Evolutionary conservation across 1,284 basidiomycete species (phyloP), one percentile per base, ranked within the genome.

Genomic region (Apiotrichum domesticum): DNA sequence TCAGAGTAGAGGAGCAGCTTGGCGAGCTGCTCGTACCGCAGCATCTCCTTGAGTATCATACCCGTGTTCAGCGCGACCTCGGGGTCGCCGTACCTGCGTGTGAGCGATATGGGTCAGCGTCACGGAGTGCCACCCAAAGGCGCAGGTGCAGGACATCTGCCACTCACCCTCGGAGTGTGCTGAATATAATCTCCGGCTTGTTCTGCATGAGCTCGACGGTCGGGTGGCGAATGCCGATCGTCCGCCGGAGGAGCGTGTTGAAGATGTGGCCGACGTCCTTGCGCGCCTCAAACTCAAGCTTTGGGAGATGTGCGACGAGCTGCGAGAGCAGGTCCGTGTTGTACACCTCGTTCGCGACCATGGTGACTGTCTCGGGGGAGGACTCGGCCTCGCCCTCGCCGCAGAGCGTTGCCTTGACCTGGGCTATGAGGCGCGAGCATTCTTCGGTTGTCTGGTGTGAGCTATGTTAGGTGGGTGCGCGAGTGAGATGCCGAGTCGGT

Each of bases 181-280:
- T 84, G 70, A 96, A 96, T 58, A 99, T 82, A 51, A 98, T 85
- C 43, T 95, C 90, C 21, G 86, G 89, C 67, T 89, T 87, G 35
- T 84, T 84, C 35, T 83, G 81, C 14, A 99, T 83, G 69, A 96
- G 92, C 66, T 99, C 96, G 44, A 98, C 94, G 0, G 95, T 98
- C 8, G 96, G 96, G 75, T 84, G 88, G 32, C 95, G 84, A 3
- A 87, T 82, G 34, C 96, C 96, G 64, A 98, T 96, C 77, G 96
- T 93, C 48, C 96, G 82, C 53, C 94, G 85, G 3, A 98, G 81
- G n/a, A 99, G 84, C 65, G 88, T 88, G 77, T 90, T 95, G 82
- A 96, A 98, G 68, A 98, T 95, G 76, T 94, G 90, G 0, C 94
- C 90, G 35, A 95, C 91, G 69, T 98, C 96, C 78, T 98, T 98